A percentile compares a stretch with the other conserved stretches of the same genome.
Evolutionary conservation across 768 basidiomycete genomes (phyloP).

Genomic region (Trametes villosa): DNA sequence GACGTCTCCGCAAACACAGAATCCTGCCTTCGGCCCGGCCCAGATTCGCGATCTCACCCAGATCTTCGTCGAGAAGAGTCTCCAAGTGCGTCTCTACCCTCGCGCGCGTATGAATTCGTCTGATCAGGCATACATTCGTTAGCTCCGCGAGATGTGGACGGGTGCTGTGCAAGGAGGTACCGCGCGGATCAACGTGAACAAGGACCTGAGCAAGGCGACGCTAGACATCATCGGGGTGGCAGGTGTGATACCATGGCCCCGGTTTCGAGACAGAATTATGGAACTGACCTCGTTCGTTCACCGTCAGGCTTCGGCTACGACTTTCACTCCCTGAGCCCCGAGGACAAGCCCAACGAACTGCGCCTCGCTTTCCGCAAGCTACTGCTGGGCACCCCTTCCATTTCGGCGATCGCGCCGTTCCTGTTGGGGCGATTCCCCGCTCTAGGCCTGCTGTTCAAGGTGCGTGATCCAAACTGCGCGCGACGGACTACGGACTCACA

Average conservation of each 20-base stretch:
- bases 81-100: conserved; percentile 40
- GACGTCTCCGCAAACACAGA: conserved; percentile 41
- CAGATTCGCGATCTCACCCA: conserved; percentile 61
- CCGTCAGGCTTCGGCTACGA: conserved; percentile 39
- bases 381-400: conserved; percentile 19
- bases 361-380: conserved; percentile 34
- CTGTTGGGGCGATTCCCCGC: conserved; percentile 17
- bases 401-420: neutral
- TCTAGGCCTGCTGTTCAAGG: no score
- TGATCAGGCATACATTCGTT: neutral
- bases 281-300: neutral
- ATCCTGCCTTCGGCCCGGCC: conserved; percentile 66
- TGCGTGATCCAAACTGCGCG: no score
- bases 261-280: neutral
- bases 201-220: conserved; percentile 40
- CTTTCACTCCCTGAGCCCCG: conserved; percentile 37
- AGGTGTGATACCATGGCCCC: conserved; percentile 26
- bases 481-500: no score
- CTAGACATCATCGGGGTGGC: conserved; percentile 48
- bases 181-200: conserved; percentile 34
- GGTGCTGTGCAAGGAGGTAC: conserved; percentile 6
- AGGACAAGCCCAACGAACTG: conserved; percentile 36
- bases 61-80: conserved; percentile 60
- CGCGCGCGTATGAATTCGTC: neutral
- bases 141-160: conserved; percentile 19